Evolutionary conservation across 2,329 filamentous ascomycete species (phyloP).

Genomic region (Fusarium bulbicola): DNA sequence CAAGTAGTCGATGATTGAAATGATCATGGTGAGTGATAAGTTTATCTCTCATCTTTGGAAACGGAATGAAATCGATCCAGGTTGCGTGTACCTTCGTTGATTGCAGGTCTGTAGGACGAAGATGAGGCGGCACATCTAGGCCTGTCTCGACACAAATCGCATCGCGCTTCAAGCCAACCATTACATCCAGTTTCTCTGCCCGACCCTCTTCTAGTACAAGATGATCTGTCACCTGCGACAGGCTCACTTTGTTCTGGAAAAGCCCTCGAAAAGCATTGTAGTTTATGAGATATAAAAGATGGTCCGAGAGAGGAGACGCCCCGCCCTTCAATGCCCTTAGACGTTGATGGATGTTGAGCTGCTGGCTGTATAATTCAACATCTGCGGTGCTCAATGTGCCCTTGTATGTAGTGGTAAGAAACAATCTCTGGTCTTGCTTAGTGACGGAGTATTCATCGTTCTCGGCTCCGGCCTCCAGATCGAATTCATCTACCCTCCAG

Average conservation of each 20-base stretch:
- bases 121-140: background rate
- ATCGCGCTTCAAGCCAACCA: conserved; percentile 3
- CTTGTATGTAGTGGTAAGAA: background rate
- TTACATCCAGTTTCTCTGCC: background rate
- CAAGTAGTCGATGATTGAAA: conserved; percentile 1
- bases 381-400: background rate
- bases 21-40: background rate
- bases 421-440: background rate
- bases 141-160: background rate
- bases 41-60: conserved; percentile 2
- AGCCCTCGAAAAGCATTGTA: conserved; percentile 9
- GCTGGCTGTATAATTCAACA: conserved; percentile 8
- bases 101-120: background rate
- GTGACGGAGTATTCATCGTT: too few species aligned
- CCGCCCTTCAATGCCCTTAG: background rate
- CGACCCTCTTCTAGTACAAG: background rate
- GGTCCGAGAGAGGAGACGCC: background rate
- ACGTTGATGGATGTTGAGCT: background rate
- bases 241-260: background rate
- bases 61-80: conserved; percentile 6
- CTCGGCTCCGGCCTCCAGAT: background rate
- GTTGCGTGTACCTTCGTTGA: background rate
- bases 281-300: conserved; percentile 2
- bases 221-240: background rate
- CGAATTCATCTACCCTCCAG: conserved; percentile 8